These are phyloP conservation scores for Tephrocybe rancida DNA, from an alignment of 768 basidiomycete species.

Conservation along the genomic window DNA sequence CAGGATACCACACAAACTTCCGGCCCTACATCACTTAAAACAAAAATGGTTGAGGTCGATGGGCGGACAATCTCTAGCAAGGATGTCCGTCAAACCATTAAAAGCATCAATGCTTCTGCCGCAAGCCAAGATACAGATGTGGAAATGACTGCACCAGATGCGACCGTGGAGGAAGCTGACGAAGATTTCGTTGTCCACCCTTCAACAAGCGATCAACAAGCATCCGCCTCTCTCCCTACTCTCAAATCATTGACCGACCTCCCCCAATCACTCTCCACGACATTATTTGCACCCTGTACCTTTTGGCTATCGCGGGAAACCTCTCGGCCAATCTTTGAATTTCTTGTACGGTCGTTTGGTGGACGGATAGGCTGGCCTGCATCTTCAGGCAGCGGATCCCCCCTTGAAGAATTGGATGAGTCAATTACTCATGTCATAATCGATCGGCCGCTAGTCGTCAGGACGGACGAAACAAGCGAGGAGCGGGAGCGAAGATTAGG, in stretches of 20 bases:
- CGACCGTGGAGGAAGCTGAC: conserved; percentile 36
- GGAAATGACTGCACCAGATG: conserved; percentile 38
- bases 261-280: conserved; percentile 56
- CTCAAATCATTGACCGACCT: conserved; percentile 65
- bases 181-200: conserved; percentile 74
- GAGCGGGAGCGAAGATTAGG: conserved; percentile 64
- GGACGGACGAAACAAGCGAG: conserved; percentile 49
- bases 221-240: conserved; percentile 59
- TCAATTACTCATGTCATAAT: conserved; percentile 95
- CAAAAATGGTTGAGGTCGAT: conserved; percentile 48
- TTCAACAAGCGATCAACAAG: conserved; percentile 51
- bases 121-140: conserved; percentile 34
- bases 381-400: conserved; percentile 81
- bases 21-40: conserved; percentile 41
- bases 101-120: conserved; percentile 41
- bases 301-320: conserved; percentile 96
- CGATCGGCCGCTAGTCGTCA: conserved; percentile 74
- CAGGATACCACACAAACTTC: conserved; percentile 44
- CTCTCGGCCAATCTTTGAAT: conserved; percentile 91
- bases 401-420: conserved; percentile 74
- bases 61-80: conserved; percentile 49
- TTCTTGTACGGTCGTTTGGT: conserved; percentile 89
- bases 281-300: conserved; percentile 81
- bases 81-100: conserved; percentile 65
- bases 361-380: conserved; percentile 90